A percentile compares a stretch with the other conserved stretches of the same genome.
Evolutionary conservation across 352 stramenopile genomes (phyloP).

Genomic region (Globisporangium canariense): DNA sequence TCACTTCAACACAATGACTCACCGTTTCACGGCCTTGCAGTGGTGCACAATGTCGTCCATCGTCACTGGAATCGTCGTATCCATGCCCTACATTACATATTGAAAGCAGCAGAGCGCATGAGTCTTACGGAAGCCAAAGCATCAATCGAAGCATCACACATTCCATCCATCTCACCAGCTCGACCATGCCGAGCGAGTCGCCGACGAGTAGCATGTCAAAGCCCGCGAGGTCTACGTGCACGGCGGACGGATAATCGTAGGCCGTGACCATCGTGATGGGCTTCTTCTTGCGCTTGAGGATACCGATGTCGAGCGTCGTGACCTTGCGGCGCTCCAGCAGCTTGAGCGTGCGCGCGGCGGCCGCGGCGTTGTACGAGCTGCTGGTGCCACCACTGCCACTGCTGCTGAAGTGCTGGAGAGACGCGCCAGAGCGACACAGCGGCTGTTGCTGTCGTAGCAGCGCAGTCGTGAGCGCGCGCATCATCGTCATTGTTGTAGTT

Average conservation of each 20-base stretch:
- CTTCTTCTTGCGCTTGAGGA: conserved; percentile 92
- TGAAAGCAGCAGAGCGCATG: conserved; percentile 7
- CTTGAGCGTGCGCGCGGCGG: conserved; percentile 70
- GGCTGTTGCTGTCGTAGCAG: not conserved
- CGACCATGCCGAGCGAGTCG: conserved; percentile 98
- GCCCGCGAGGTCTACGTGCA: conserved; percentile 97
- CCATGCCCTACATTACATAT: conserved; percentile 52
- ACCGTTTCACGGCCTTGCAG: conserved; percentile 93
- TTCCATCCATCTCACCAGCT: conserved; percentile 83
- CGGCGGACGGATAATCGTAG: conserved; percentile 96
- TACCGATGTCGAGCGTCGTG: conserved; percentile 76
- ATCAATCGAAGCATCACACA: conserved; percentile 1
- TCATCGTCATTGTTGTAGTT: not conserved
- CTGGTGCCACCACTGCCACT: conserved; percentile 14
- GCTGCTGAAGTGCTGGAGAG: conserved; percentile 10
- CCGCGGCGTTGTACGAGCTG: conserved; percentile 39
- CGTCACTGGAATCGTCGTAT: conserved; percentile 92
- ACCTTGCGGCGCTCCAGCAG: conserved; percentile 84
- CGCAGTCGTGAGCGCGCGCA: not conserved
- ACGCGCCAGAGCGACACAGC: not conserved
- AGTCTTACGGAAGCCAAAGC: not conserved
- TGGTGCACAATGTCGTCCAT: conserved; percentile 99
- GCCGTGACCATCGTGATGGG: conserved; percentile 99
- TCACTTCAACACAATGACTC: conserved; percentile 12
- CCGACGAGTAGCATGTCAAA: conserved; percentile 98